Base-by-base conservation (phyloP, 371 early-diverging fungal genomes). In the Mortierella sp. region DNA sequence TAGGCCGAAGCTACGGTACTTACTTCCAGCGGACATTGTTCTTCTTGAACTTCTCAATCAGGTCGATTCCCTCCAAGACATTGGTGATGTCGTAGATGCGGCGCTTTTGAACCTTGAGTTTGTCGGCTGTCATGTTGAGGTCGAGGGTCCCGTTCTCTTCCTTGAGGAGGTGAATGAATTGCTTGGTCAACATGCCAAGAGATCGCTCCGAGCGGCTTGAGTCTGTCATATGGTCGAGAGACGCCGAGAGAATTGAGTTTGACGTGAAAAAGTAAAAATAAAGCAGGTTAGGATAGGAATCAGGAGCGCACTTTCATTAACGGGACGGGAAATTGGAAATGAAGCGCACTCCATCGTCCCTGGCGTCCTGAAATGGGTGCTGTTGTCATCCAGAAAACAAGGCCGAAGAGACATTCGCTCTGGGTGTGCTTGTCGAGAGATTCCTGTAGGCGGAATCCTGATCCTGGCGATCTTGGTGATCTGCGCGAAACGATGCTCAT, bases 21-120 rank as follows among this genome's bases (percentile, higher is more conserved):
- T 90, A 94, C 94, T 92, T 95, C 95, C 96, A 96, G 72, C 93
- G 91, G 74, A 95, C 95, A 89, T 93, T 95, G 84, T 96, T 97
- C 50, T 93, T 90, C 50, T 93, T 90, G 83, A 93, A 93, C 81
- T 96, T 97, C 74, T 94, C 93, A 77, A 96, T 91, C 54, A 94
- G 88, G 10, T 91, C 91, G 71, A 97, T 91, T 24, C 96, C 96
- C 88, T 97, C 96, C 55, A 97, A 88, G 19, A 96, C 96, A 81
- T 96, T 96, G 71, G 96, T 96, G 71, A 97, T 96, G 79, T 97
- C 97, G 80, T 97, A 97, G 54, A 97, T 95, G 54, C 97, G 90
- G 81, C 97, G 91, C 84, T 97, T 97, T 81, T 93, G 93, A 28
- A 96, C 96, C 13, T 91, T 89, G 37, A 97, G 91, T 55, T 91